A percentile compares a stretch with the other conserved stretches of the same genome.
These are phyloP conservation scores for Phytophthora aleatoria DNA, from an alignment of 352 stramenopile species.

Conservation along the genomic window DNA sequence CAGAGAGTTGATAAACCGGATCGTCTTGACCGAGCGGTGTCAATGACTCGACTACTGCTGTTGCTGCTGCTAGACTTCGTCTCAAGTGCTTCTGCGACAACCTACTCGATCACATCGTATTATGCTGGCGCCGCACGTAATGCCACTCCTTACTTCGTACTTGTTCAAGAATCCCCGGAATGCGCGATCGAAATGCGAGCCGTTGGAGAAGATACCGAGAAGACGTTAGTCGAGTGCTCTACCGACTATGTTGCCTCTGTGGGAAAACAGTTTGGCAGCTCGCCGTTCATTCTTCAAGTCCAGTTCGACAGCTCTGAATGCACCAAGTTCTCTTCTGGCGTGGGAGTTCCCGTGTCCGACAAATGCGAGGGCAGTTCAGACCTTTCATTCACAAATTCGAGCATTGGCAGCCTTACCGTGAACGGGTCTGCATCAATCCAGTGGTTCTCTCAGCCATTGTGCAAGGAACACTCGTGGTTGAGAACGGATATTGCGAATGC, in stretches of 20 bases:
- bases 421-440: slow-evolving; percentile 10
- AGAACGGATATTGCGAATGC: neutral
- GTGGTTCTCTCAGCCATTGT: slow-evolving; percentile 4
- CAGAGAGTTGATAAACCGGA: neutral
- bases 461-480: neutral
- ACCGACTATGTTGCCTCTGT: slow-evolving; percentile 3
- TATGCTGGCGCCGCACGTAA: neutral
- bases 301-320: slow-evolving; percentile 5
- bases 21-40: neutral
- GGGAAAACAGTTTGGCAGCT: slow-evolving; percentile 3
- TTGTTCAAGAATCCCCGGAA: slow-evolving; percentile 9
- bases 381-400: slow-evolving; percentile 3
- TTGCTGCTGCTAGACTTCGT: neutral
- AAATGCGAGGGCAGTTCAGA: slow-evolving; percentile 7
- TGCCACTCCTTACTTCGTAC: slow-evolving; percentile 4
- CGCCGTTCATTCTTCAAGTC: slow-evolving; percentile 7
- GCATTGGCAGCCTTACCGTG: neutral
- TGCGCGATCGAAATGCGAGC: slow-evolving; percentile 5
- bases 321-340: slow-evolving; percentile 7
- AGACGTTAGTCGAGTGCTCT: slow-evolving; percentile 5
- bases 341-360: slow-evolving; percentile 3
- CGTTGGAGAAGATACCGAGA: neutral
- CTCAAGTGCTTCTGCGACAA: slow-evolving; percentile 1
- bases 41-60: neutral
- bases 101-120: slow-evolving; percentile 13